These are phyloP conservation scores for Didymella exigua DNA, from an alignment of 2,329 filamentous ascomycete species.

Conservation along the genomic window DNA sequence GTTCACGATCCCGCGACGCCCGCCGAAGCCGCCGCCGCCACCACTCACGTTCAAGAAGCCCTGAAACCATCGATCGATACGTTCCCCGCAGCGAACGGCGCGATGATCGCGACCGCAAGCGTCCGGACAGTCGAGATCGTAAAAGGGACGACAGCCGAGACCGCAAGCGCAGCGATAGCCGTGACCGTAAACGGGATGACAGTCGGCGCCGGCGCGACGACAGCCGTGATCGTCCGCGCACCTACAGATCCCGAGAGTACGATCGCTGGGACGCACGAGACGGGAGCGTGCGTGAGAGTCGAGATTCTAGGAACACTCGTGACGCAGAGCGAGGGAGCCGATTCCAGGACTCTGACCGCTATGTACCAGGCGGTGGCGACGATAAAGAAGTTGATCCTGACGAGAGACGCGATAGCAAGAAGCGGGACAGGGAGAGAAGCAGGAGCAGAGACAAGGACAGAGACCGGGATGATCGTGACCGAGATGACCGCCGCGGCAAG, in stretches of 20 bases:
- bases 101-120: slow-evolving; percentile 9
- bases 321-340: slow-evolving; percentile 26
- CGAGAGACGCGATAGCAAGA: slow-evolving; percentile 28
- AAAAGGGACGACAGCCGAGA: slow-evolving; percentile 26
- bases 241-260: slow-evolving; percentile 52
- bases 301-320: neutral
- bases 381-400: slow-evolving; percentile 29
- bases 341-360: slow-evolving; percentile 41
- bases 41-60: slow-evolving; percentile 38
- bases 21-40: slow-evolving; percentile 24
- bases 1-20: slow-evolving; percentile 27
- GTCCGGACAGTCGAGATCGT: slow-evolving; percentile 31
- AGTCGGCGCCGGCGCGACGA: slow-evolving; percentile 39
- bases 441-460: slow-evolving; percentile 19
- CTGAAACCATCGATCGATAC: slow-evolving; percentile 48
- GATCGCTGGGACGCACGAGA: slow-evolving; percentile 42
- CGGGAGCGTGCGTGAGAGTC: neutral
- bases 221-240: slow-evolving; percentile 45
- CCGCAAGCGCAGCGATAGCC: slow-evolving; percentile 31
- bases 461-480: slow-evolving; percentile 17
- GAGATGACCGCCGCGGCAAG: slow-evolving; percentile 10
- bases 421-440: slow-evolving; percentile 31
- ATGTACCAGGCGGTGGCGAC: slow-evolving; percentile 29
- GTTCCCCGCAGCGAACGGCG: slow-evolving; percentile 34
- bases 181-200: slow-evolving; percentile 31